Evolutionary conservation across 1,284 basidiomycete genomes (phyloP).

Genomic region (Spongispora temasekensis): DNA sequence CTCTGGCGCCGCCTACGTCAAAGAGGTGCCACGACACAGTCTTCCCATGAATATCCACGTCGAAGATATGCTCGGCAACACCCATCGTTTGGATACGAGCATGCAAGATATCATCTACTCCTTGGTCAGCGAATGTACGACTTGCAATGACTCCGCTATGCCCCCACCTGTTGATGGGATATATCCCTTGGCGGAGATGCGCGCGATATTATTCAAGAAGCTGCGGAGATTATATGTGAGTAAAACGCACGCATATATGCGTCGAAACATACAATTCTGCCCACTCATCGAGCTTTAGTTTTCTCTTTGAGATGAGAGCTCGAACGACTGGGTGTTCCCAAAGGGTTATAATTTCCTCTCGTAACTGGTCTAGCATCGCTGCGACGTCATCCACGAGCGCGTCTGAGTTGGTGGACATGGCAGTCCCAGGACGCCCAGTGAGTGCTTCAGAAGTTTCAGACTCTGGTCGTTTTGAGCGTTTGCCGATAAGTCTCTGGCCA

Average conservation of each 20-base stretch:
- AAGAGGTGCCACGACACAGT: constrained; percentile 76
- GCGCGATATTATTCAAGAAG: constrained; percentile 70
- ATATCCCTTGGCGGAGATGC: constrained; percentile 67
- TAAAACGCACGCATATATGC: constrained; percentile 23
- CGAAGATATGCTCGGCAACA: constrained; percentile 76
- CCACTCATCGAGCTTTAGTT: constrained; percentile 79
- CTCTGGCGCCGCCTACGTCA: constrained; percentile 80
- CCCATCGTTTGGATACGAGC: constrained; percentile 85
- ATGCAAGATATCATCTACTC: constrained; percentile 78
- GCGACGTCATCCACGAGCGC: constrained; percentile 60
- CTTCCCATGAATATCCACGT: constrained; percentile 72
- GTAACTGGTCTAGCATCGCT: constrained; percentile 53
- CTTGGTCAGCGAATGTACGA: constrained; percentile 1
- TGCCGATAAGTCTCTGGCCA: constrained; percentile 35
- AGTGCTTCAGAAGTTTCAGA: constrained; percentile 10
- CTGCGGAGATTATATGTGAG: constrained; percentile 39
- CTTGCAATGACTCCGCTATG: background rate
- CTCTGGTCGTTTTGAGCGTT: constrained; percentile 24
- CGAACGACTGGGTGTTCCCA: constrained; percentile 72
- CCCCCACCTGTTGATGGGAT: constrained; percentile 68
- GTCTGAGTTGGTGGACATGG: constrained; percentile 43
- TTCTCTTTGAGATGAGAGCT: constrained; percentile 63
- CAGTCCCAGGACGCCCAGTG: constrained; percentile 27
- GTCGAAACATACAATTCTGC: constrained; percentile 72
- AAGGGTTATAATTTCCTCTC: constrained; percentile 64